Base-by-base conservation (phyloP, 108 stramenopile genomes). In the Cyclotella sp. region DNA sequence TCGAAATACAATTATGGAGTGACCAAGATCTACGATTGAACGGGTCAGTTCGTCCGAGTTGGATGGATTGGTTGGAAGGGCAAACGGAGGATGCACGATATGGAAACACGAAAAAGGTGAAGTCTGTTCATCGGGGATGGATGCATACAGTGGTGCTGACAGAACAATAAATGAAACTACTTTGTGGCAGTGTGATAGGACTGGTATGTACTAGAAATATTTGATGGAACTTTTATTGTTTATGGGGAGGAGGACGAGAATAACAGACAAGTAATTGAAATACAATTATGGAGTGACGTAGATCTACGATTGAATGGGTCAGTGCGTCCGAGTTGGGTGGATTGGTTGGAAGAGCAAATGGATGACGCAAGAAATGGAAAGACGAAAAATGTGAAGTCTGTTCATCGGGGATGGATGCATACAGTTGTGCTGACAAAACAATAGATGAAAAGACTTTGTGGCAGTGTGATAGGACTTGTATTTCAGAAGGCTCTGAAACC, bases 1-100 rank as follows among this genome's bases (percentile, higher is more conserved):
- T 90, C 21, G 91, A 93, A 69, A 78, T 84, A 12, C 95, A 93
- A 71, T 55, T 95, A 18, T 95, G 95, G 95, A 83, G 84, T 53
- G 63, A 85, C 28, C 85, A 90, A 63, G 90, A 87, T 42, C 59
- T 95, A 71, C 79, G 85, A 45, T 77, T 87, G 55, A 73, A 82
- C 64, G 88, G 89, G n/a, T 71, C 81, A 1, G 91, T 93, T 53
- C 83, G 90, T 30, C 95, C 94, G 24, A 60, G 81, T 12, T 95
- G 91, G 87, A 72, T 90, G 22, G 92, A 93, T 69, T 64, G 75
- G 45, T 65, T 95, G 46, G 63, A 58, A 14, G 54, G 62, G 16
- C 52, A 78, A n/a, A 30, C 67, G 45, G 49, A 28, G 14, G 27
- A 64, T 9, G 49, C 10, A 15, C 51, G 73, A 16, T 68, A 79